These are phyloP conservation scores for Leishmania mexicana DNA, from an alignment of 208 protist genomes.

Conservation along the genomic window DNA sequence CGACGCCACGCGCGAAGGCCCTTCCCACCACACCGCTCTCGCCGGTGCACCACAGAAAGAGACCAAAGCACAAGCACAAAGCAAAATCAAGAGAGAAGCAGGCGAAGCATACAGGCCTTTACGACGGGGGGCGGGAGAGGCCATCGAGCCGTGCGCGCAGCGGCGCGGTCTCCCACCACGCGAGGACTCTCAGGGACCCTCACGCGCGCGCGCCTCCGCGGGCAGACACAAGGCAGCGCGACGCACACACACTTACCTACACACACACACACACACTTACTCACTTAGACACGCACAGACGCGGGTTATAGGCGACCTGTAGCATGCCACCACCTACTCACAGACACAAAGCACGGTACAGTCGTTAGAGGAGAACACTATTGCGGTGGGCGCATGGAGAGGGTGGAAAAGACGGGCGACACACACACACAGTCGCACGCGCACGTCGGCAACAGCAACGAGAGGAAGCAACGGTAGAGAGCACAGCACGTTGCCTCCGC, in stretches of 20 bases:
- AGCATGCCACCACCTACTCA: not conserved
- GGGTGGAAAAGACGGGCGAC: not conserved
- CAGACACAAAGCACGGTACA: constrained; percentile 1
- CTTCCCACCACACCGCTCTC: not conserved
- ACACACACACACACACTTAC: not conserved
- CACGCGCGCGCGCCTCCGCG: not conserved
- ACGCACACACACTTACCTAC: constrained; percentile 13
- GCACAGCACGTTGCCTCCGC: not conserved
- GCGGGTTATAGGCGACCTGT: not conserved
- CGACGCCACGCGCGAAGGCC: not conserved
- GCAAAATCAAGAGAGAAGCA: not conserved
- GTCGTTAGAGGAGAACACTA: not conserved
- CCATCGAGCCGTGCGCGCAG: not conserved
- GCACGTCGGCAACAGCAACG: not conserved
- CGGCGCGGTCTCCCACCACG: not conserved
- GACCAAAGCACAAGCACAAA: constrained; percentile 9
- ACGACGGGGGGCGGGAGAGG: not conserved
- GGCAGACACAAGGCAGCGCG: not conserved
- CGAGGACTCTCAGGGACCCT: not conserved
- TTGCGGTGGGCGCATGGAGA: not conserved
- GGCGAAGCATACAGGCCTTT: no score
- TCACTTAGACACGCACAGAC: not conserved
- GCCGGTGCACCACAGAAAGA: not conserved
- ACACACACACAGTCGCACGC: not conserved
- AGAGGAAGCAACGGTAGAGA: not conserved